phyloP scores from a whole-genome alignment of 345 rosid species.

The Linum tenue region DNA sequence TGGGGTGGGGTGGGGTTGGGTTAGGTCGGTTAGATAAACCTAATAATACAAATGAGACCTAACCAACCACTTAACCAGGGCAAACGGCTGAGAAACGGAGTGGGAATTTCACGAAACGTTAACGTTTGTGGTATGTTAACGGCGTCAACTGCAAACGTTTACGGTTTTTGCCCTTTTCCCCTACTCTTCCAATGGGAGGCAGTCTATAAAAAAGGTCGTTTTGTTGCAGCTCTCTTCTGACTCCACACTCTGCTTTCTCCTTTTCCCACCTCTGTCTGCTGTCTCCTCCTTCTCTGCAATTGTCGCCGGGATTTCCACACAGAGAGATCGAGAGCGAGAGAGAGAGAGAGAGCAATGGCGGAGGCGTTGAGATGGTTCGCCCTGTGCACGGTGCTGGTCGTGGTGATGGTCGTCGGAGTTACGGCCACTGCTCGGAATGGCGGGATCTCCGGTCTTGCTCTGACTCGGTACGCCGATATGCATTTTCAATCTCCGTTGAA shows the following conservation, averaged over 20 bases:
- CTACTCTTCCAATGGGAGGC: neutral
- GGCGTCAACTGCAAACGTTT: slow-evolving; percentile 14
- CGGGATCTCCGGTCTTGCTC: slow-evolving; percentile 19
- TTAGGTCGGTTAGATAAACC: slow-evolving; percentile 15
- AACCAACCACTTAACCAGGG: slow-evolving; percentile 3
- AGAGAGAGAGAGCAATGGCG: slow-evolving; percentile 34
- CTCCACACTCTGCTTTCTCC: slow-evolving; percentile 16
- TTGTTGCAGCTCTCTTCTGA: slow-evolving; percentile 40
- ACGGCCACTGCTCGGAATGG: slow-evolving; percentile 21
- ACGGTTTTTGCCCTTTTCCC: neutral
- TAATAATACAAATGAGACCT: neutral
- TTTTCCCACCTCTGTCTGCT: neutral
- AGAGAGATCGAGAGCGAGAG: slow-evolving; percentile 8
- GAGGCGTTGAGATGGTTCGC: slow-evolving; percentile 22
- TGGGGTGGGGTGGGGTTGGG: slow-evolving; percentile 15
- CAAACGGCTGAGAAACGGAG: neutral
- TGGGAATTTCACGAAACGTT: neutral
- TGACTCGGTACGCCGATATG: slow-evolving; percentile 24
- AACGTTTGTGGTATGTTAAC: slow-evolving; percentile 21
- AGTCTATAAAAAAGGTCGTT: slow-evolving; percentile 34
- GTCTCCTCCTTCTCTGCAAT: slow-evolving; percentile 9
- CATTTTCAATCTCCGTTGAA: neutral
- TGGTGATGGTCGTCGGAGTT: slow-evolving; percentile 28
- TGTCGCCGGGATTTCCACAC: neutral
- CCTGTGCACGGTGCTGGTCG: slow-evolving; percentile 23